Base-by-base conservation (phyloP, 2,329 filamentous ascomycete genomes). In the Akanthomyces dipterigenus region DNA sequence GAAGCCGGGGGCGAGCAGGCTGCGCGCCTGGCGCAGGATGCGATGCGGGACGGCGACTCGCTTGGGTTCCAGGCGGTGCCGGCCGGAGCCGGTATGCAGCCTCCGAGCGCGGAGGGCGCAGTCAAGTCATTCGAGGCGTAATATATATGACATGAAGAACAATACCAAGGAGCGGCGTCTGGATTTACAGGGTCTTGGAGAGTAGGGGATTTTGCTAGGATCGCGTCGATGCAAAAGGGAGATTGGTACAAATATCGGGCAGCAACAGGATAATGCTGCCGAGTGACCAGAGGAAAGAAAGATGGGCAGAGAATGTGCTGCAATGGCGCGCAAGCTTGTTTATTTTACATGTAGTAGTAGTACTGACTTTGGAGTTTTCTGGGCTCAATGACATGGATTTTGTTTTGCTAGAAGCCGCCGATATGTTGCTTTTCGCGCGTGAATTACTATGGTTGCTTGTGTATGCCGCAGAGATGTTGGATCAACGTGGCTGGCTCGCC, bases 81-180 rank as follows among this genome's bases (percentile, higher is more conserved):
- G 5, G 72, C 74, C 2, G 70, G 76, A 1, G 75, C 74, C 53
- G 75, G 74, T 9, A 77, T 84, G 57, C 81, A 82, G 66, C 83
- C 84, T 16, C 74, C 84, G 59, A 83, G 83, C 68, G 79, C 75
- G 31, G 78, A 81, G 61, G 81, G 81, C 5, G 78, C 79, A 60
- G 75, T 84, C 64, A 87, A 86, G 74, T 84, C 77, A 67, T 82
- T 80, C 64, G 83, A 86, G 69, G 78, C 80, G 60, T 85, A 75
- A 69, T 49, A 55, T 45, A 40, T 45, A 26, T 55, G 50, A 60
- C 43, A 38, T 34, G 20, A n/a, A 56, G 48, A 62, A 58, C 58
- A 62, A 62, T 62, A 53, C 54, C 40, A 57, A 46, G 22, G 46
- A 58, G 38, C 16, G 60, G 60, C 60, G 54, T 62, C 60, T 62